These are phyloP conservation scores for Penicillium taxi DNA, from an alignment of 495 filamentous ascomycete genomes.

Conservation along the genomic window DNA sequence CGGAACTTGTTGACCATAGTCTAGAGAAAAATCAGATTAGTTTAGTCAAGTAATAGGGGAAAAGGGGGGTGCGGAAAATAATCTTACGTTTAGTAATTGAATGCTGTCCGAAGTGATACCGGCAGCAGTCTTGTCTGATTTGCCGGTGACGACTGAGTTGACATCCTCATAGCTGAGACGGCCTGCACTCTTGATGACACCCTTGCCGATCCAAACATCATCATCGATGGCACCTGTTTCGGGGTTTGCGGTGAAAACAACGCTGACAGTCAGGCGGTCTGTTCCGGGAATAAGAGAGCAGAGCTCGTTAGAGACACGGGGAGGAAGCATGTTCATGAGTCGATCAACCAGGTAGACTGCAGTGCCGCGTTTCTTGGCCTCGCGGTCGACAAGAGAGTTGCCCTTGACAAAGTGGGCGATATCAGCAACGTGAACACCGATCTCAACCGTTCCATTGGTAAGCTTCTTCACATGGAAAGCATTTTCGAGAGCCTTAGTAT, in stretches of 20 bases:
- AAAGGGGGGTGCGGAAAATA: conserved; percentile 2
- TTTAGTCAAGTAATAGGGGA: neutral
- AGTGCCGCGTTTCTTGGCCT: conserved; percentile 96
- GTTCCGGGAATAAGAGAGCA: conserved; percentile 79
- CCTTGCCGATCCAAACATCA: conserved; percentile 89
- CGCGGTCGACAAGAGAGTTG: conserved; percentile 91
- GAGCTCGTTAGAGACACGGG: conserved; percentile 73
- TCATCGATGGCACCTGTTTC: conserved; percentile 66
- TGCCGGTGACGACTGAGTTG: conserved; percentile 63
- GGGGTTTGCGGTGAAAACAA: conserved; percentile 81
- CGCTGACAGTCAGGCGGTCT: conserved; percentile 84
- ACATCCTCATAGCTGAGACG: conserved; percentile 79
- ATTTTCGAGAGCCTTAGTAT: conserved; percentile 77
- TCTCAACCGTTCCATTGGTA: conserved; percentile 76
- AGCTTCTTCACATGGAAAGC: conserved; percentile 84
- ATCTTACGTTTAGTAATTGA: conserved; percentile 61
- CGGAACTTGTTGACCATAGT: conserved; percentile 79
- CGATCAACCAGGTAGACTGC: conserved; percentile 90
- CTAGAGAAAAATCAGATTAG: conserved; percentile 32
- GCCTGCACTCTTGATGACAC: conserved; percentile 81
- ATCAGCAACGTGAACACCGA: conserved; percentile 93
- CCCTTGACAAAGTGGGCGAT: conserved; percentile 95
- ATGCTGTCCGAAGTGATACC: conserved; percentile 62
- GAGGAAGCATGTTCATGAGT: conserved; percentile 82
- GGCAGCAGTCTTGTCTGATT: conserved; percentile 48